Conservation (phyloP, 495 filamentous ascomycete species). For the Extremus antarcticus region DNA sequence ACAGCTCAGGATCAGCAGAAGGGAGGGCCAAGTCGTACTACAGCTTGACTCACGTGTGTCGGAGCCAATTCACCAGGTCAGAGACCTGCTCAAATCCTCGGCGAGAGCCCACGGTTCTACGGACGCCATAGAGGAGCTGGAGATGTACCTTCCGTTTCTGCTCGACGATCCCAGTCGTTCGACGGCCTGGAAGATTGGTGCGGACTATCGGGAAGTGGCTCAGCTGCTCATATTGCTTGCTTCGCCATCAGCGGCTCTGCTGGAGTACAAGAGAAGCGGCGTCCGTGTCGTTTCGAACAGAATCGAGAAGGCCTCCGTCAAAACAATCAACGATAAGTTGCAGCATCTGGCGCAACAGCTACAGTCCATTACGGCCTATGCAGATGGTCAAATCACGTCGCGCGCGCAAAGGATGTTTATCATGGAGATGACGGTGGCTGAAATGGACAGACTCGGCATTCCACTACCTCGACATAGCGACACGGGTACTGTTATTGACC, state of each 20-base stretch:
- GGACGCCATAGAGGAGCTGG: not conserved
- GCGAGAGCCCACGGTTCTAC: not conserved
- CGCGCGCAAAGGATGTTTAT: too few relatives aligned
- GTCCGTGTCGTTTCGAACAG: not conserved
- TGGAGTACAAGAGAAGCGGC: slow-evolving; percentile 7
- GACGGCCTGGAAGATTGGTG: slow-evolving; percentile 10
- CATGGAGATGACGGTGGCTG: too few relatives aligned
- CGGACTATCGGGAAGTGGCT: not conserved
- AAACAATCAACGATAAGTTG: not conserved
- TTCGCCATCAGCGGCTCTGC: not conserved
- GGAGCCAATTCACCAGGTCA: slow-evolving; percentile 8
- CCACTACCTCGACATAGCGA: not conserved
- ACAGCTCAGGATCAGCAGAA: not conserved
- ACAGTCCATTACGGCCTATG: not conserved
- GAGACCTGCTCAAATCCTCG: not conserved
- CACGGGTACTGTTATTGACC: not conserved
- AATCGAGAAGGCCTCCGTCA: not conserved
- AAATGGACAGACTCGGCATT: not conserved
- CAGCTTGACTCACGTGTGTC: slow-evolving; percentile 1
- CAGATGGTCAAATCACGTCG: not conserved
- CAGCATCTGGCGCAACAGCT: too few relatives aligned
- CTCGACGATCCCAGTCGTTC: slow-evolving; percentile 11
- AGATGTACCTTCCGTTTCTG: slow-evolving; percentile 12
- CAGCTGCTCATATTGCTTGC: not conserved
- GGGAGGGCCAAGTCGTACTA: not conserved